phyloP scores from a whole-genome alignment of 805 yeast genomes.

The Kodamaea laetipori region DNA sequence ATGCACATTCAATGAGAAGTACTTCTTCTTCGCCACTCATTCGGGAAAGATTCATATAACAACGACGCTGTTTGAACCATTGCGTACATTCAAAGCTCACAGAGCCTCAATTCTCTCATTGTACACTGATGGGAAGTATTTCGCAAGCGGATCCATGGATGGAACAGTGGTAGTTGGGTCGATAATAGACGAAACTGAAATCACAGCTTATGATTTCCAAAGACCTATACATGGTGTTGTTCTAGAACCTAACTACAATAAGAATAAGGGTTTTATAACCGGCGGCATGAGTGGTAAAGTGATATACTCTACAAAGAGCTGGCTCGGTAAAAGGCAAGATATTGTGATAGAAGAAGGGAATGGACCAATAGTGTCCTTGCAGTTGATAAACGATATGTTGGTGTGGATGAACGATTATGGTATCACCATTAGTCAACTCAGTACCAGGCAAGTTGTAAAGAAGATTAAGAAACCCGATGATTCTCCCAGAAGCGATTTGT shows the following conservation, averaged over 20 bases:
- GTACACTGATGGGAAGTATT: slow-evolving; percentile 67
- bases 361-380: slow-evolving; percentile 73
- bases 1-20: slow-evolving; percentile 56
- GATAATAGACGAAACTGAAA: slow-evolving; percentile 59
- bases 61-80: slow-evolving; percentile 54
- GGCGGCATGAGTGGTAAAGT: slow-evolving; percentile 93
- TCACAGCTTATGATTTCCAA: slow-evolving; percentile 76
- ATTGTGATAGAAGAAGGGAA: slow-evolving; percentile 56
- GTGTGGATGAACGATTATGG: slow-evolving; percentile 88
- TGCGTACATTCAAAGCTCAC: slow-evolving; percentile 81
- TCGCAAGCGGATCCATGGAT: slow-evolving; percentile 91
- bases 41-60: slow-evolving; percentile 78
- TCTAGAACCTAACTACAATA: slow-evolving; percentile 66
- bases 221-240: slow-evolving; percentile 89
- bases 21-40: slow-evolving; percentile 85
- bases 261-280: slow-evolving; percentile 66
- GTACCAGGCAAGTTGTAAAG: slow-evolving; percentile 50
- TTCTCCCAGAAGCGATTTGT: slow-evolving; percentile 69
- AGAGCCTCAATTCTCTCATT: slow-evolving; percentile 79
- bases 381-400: slow-evolving; percentile 62
- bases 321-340: slow-evolving; percentile 86
- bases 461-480: slow-evolving; percentile 58
- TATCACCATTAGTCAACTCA: slow-evolving; percentile 63
- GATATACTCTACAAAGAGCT: slow-evolving; percentile 69
- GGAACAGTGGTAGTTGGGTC: slow-evolving; percentile 89